Evolutionary conservation across 129 eudicot species (phyloP).

Genomic region (Flaveria sonorensis): DNA sequence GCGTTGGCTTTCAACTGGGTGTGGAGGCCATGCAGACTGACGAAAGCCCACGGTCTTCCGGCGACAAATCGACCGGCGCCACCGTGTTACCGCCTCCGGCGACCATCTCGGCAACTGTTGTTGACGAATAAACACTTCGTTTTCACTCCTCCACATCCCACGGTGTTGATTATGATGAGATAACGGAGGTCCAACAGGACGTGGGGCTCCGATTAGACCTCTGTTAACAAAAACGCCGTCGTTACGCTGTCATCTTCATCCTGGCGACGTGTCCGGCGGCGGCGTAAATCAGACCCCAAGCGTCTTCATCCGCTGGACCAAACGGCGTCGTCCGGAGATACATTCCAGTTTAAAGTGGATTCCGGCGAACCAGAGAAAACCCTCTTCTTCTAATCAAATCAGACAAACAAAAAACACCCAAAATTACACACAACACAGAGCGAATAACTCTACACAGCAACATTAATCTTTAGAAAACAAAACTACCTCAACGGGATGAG

Average conservation of each 20-base stretch:
- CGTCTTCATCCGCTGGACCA: slow-evolving; percentile 27
- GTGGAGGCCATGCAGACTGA: slow-evolving; percentile 48
- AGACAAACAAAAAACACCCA: neutral
- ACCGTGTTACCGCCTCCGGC: neutral
- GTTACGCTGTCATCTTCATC: slow-evolving; percentile 43
- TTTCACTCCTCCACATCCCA: slow-evolving; percentile 13
- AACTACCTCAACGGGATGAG: slow-evolving; percentile 39
- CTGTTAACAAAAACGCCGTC: slow-evolving; percentile 23
- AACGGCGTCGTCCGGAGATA: slow-evolving; percentile 50
- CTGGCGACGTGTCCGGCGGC: slow-evolving; percentile 62
- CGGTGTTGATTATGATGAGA: slow-evolving; percentile 22
- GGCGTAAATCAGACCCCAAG: slow-evolving; percentile 56
- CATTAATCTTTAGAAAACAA: neutral
- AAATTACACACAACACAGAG: neutral
- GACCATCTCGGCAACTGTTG: slow-evolving; percentile 28
- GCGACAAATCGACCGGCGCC: slow-evolving; percentile 7
- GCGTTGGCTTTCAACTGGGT: slow-evolving; percentile 22
- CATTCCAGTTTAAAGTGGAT: slow-evolving; percentile 55
- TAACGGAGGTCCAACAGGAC: slow-evolving; percentile 2
- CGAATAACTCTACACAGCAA: neutral
- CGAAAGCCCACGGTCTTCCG: slow-evolving; percentile 30
- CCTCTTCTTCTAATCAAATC: slow-evolving; percentile 34
- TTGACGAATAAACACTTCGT: slow-evolving; percentile 7
- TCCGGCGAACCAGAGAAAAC: slow-evolving; percentile 62
- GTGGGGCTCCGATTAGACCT: slow-evolving; percentile 23